phyloP scores from a whole-genome alignment of 352 stramenopile genomes.

The Phytophthora agathidicida region DNA sequence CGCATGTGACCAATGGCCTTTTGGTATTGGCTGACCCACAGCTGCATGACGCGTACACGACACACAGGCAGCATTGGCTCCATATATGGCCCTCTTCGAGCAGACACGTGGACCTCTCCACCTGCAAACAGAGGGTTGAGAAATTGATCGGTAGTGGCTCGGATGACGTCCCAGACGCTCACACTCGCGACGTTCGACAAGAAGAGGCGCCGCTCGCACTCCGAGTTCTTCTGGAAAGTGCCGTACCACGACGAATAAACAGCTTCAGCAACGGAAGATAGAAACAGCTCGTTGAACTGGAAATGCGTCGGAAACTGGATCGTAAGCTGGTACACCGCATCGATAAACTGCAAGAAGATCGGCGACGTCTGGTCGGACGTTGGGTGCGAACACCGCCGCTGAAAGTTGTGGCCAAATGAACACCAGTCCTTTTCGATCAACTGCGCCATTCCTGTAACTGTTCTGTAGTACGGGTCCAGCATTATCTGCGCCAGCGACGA shows the following conservation, averaged over 20 bases:
- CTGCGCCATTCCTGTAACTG: constrained; percentile 75
- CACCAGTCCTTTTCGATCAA: constrained; percentile 91
- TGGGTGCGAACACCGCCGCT: constrained; percentile 75
- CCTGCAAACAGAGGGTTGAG: constrained; percentile 83
- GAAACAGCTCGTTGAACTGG: constrained; percentile 96
- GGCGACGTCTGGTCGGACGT: constrained; percentile 95
- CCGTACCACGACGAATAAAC: constrained; percentile 97
- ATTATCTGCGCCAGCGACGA: constrained; percentile 83
- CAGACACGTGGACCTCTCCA: constrained; percentile 24
- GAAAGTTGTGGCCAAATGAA: constrained; percentile 90
- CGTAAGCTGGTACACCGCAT: constrained; percentile 97
- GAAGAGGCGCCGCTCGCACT: constrained; percentile 73
- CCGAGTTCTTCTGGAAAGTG: constrained; percentile 92
- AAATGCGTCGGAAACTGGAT: constrained; percentile 97
- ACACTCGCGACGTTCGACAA: constrained; percentile 70
- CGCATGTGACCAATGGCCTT: constrained; percentile 90
- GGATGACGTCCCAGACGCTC: constrained; percentile 87
- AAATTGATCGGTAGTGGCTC: constrained; percentile 81
- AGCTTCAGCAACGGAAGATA: constrained; percentile 95
- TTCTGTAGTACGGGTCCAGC: constrained; percentile 84
- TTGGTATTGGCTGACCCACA: constrained; percentile 88
- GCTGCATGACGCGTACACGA: constrained; percentile 85
- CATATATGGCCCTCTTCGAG: constrained; percentile 37
- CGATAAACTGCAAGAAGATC: constrained; percentile 99
- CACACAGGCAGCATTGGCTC: constrained; percentile 85